Evolutionary conservation across 1,284 basidiomycete genomes (phyloP).

Genomic region (Phylloporus sp.): DNA sequence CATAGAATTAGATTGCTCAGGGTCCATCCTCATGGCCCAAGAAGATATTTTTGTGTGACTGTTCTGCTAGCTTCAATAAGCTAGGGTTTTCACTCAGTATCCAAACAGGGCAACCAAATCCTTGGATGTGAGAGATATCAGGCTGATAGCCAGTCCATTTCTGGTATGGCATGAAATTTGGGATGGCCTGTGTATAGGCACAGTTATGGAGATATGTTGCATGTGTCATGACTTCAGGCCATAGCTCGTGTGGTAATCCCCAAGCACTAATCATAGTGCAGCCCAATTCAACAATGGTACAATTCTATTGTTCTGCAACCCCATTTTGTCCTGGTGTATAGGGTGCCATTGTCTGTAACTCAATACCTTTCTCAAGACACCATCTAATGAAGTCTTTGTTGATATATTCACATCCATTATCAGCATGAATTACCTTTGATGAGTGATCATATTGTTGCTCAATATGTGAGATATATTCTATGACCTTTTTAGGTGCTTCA

Average conservation of each 20-base stretch:
- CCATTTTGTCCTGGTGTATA: conserved; percentile 2
- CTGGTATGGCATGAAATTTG: too few species aligned
- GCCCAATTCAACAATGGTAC: not conserved
- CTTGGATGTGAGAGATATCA: too few species aligned
- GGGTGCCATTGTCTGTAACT: not conserved
- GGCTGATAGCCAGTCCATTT: too few species aligned
- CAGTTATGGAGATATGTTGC: not conserved
- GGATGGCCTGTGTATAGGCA: too few species aligned
- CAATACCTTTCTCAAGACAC: too few species aligned
- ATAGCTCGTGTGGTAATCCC: not conserved
- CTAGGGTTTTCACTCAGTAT: too few species aligned
- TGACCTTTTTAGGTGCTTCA: not conserved
- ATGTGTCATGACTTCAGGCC: not conserved
- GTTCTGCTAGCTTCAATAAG: too few species aligned
- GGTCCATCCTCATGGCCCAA: too few species aligned
- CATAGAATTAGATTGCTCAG: too few species aligned
- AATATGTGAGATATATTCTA: not conserved
- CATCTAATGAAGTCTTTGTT: not conserved
- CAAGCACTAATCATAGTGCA: not conserved
- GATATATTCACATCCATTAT: not conserved
- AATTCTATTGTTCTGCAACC: not conserved
- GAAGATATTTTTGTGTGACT: too few species aligned
- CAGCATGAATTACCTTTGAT: not conserved
- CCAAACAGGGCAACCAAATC: too few species aligned
- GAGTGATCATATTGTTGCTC: not conserved